Base-by-base conservation (phyloP, 2,329 filamentous ascomycete genomes). In the Scedosporium aurantiacum region DNA sequence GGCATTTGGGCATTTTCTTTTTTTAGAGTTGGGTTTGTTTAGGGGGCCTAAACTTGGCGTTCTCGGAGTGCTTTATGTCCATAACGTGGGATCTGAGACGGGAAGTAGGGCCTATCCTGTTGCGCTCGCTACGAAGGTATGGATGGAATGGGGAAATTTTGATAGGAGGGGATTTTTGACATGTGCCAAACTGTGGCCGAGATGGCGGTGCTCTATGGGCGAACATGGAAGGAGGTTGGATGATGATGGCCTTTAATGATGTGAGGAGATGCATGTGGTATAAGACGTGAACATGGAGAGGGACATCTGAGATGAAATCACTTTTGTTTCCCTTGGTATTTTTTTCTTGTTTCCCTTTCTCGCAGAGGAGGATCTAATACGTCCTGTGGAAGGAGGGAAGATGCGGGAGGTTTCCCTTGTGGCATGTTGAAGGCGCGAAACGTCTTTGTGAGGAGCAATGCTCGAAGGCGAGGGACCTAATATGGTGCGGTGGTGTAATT, bases 71-170 rank as follows among this genome's bases (percentile, higher is more conserved):
- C 28, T 55, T 60, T 54, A 54, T 54, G 50, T 10, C 14, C 32
- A 23, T 27, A 18, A 60, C 54, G 55, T 47, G 50, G 21, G 45
- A 47, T 43, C 47, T 55, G 58, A 60, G 58, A 60, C 45, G 58
- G 58, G 41, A 23, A 54, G 12, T 41, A 60, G 37, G 58, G 58
- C 58, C 58, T 60, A 37, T 41, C 58, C 58, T 60, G 32, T 60
- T 60, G 37, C 58, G 58, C 58, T 60, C 58, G 47, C 40, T 60
- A 60, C 43, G 41, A 41, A n/a, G 40, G 58, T 16, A 60, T 54
- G 10, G 43, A n/a, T 25, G n/a, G 43, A 28, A 54, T 41, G 28
- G 18, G 23, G 43, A 21, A 57, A 40, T 40, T n/a, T 25, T 21
- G 55, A 58, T 5, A 57, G 55, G n/a, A 32, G 18, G 4, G 43